A percentile compares a stretch with the other conserved stretches of the same genome.
Conservation (phyloP, 208 protist species). For the Leptomonas pyrrhocoris region DNA sequence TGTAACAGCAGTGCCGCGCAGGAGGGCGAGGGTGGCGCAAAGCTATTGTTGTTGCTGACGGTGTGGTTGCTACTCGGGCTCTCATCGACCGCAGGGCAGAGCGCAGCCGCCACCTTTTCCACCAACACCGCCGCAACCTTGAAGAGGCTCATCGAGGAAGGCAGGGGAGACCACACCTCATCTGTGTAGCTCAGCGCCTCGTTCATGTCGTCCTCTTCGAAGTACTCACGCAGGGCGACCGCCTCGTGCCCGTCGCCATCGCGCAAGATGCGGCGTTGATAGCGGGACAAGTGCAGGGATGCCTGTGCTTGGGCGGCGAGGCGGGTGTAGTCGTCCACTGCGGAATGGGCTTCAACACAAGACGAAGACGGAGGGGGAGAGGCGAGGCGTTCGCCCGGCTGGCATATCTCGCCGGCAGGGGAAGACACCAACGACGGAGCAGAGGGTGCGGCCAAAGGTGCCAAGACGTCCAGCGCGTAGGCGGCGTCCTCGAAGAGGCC, state of each 20-base stretch:
- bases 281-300: constrained; percentile 10
- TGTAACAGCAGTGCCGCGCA: constrained; percentile 14
- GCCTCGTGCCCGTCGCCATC: constrained; percentile 6
- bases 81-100: constrained; percentile 9
- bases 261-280: constrained; percentile 4
- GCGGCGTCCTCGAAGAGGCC: constrained; percentile 9
- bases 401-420: background rate
- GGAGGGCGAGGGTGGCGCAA: background rate
- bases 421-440: background rate
- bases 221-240: constrained; percentile 21
- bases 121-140: constrained; percentile 15
- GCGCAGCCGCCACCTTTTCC: constrained; percentile 19
- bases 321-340: background rate
- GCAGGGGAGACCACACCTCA: background rate
- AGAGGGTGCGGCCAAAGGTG: background rate
- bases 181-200: background rate
- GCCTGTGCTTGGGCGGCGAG: constrained; percentile 12
- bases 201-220: background rate
- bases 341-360: background rate
- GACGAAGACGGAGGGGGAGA: background rate
- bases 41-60: background rate
- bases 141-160: constrained; percentile 22
- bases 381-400: background rate
- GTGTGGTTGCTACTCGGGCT: background rate
- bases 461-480: constrained; percentile 9